Percentiles rank a stretch among this genome's conserved stretches.
These are phyloP conservation scores for Kuraishia molischiana DNA, from an alignment of 805 yeast species.

Conservation along the genomic window DNA sequence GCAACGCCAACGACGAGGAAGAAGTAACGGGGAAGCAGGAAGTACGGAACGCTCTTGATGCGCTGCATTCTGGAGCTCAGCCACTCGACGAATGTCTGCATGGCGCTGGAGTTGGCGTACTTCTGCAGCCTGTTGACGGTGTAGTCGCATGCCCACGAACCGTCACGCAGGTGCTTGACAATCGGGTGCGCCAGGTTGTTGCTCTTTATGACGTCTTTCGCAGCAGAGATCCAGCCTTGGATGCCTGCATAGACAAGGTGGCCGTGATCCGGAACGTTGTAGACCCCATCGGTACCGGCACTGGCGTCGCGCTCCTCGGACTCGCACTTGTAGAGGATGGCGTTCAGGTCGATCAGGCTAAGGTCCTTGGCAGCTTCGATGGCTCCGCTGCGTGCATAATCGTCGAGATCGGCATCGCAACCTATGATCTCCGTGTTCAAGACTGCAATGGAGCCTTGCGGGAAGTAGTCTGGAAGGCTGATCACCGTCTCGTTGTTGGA, in stretches of 20 bases:
- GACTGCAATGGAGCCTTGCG: conserved; percentile 87
- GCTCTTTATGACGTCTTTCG: conserved; percentile 48
- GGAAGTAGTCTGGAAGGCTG: conserved; percentile 52
- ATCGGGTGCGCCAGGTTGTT: conserved; percentile 83
- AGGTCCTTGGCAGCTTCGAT: conserved; percentile 57
- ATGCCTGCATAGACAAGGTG: conserved; percentile 77
- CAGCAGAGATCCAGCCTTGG: conserved; percentile 80
- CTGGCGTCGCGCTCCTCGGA: conserved; percentile 82
- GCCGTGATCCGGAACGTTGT: conserved; percentile 68
- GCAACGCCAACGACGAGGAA: conserved; percentile 74
- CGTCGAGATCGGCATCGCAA: conserved; percentile 57
- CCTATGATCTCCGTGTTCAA: conserved; percentile 60
- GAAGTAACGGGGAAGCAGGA: conserved; percentile 79
- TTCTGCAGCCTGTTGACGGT: conserved; percentile 50
- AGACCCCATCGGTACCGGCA: conserved; percentile 62
- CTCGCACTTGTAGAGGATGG: conserved; percentile 67
- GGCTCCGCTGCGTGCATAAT: conserved; percentile 66
- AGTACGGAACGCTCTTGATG: conserved; percentile 62
- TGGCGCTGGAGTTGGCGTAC: conserved; percentile 37
- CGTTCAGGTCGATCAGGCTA: conserved; percentile 61
- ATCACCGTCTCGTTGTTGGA: conserved; percentile 39
- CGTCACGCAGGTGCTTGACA: conserved; percentile 70
- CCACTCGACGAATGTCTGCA: conserved; percentile 60
- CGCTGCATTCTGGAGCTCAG: conserved; percentile 51
- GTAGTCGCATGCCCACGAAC: conserved; percentile 86